phyloP scores from a whole-genome alignment of 345 rosid genomes.

The Firmiana major region DNA sequence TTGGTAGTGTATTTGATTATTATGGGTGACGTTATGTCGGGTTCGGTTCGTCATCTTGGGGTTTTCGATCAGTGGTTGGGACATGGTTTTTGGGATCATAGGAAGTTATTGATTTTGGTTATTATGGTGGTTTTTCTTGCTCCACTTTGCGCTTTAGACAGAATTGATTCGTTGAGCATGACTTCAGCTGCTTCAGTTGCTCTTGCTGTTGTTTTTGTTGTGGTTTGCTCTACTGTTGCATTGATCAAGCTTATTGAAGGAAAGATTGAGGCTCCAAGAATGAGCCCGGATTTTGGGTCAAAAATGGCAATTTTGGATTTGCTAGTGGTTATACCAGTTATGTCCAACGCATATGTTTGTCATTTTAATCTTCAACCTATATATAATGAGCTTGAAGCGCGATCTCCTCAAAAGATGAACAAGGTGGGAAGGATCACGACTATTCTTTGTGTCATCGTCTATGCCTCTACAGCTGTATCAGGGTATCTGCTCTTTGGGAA shows the following conservation, averaged over 20 bases:
- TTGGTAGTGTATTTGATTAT: conserved; percentile 89
- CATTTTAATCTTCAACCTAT: conserved; percentile 96
- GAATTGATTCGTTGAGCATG: conserved; percentile 83
- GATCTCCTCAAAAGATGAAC: conserved; percentile 80
- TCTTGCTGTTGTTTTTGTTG: conserved; percentile 80
- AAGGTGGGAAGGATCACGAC: conserved; percentile 80
- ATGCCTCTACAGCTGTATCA: conserved; percentile 69
- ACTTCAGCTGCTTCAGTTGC: conserved; percentile 96
- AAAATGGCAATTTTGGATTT: conserved; percentile 68
- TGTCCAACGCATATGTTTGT: conserved; percentile 88
- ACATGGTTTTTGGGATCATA: conserved; percentile 89
- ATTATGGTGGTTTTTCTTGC: conserved; percentile 75
- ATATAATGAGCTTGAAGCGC: conserved; percentile 79
- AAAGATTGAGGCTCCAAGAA: conserved; percentile 63
- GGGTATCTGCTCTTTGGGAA: conserved; percentile 85
- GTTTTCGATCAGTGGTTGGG: conserved; percentile 96
- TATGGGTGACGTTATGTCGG: conserved; percentile 94
- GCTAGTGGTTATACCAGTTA: conserved; percentile 89
- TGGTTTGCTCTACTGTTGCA: conserved; percentile 70
- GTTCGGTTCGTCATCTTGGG: conserved; percentile 75
- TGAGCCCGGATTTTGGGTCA: conserved; percentile 77
- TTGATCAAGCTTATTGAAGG: conserved; percentile 81
- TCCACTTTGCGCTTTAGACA: conserved; percentile 75
- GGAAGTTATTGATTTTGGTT: conserved; percentile 63
- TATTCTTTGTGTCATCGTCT: conserved; percentile 59